A percentile compares a stretch with the other conserved stretches of the same genome.
These are phyloP conservation scores for Aegilops sharonensis DNA, from an alignment of 176 grass and related monocot species.

Conservation along the genomic window DNA sequence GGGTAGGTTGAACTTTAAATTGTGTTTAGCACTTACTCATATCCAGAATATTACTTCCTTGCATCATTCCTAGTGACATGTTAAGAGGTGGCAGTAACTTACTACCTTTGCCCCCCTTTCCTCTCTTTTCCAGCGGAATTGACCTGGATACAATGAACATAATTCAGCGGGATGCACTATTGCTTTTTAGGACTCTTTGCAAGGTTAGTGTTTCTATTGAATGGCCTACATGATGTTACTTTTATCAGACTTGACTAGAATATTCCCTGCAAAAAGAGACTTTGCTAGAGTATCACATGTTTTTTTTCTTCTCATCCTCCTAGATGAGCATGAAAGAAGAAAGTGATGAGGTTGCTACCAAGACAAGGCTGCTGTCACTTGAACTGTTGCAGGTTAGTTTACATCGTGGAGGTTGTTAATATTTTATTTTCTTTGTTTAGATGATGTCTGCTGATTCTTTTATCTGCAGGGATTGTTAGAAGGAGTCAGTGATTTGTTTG, in stretches of 20 bases:
- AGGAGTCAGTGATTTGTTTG: constrained; percentile 84
- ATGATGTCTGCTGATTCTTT: constrained; percentile 28
- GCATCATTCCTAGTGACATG: constrained; percentile 15
- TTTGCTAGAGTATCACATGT: constrained; percentile 21
- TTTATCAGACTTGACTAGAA: constrained; percentile 24
- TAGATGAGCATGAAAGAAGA: constrained; percentile 99
- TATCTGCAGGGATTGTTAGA: constrained; percentile 85
- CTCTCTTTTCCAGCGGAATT: constrained; percentile 60
- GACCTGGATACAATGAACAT: constrained; percentile 88
- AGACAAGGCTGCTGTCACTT: constrained; percentile 95
- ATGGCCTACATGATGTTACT: constrained; percentile 29
- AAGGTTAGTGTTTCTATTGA: constrained; percentile 59
- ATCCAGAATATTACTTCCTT: constrained; percentile 19
- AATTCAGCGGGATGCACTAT: constrained; percentile 84
- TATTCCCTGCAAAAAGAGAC: constrained; percentile 5
- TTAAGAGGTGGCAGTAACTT: not conserved
- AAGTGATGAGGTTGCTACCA: constrained; percentile 87
- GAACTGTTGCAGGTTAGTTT: constrained; percentile 88
- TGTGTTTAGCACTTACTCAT: constrained; percentile 29
- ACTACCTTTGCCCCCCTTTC: not conserved
- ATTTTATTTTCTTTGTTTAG: constrained; percentile 42
- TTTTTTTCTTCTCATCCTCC: constrained; percentile 12
- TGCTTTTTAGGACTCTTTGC: constrained; percentile 96
- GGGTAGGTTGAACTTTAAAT: constrained; percentile 49
- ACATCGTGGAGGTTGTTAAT: constrained; percentile 20